Evolutionary conservation across 805 yeast species (phyloP), one percentile per base, ranked within the genome.

Genomic region (Wickerhamomyces bovis): DNA sequence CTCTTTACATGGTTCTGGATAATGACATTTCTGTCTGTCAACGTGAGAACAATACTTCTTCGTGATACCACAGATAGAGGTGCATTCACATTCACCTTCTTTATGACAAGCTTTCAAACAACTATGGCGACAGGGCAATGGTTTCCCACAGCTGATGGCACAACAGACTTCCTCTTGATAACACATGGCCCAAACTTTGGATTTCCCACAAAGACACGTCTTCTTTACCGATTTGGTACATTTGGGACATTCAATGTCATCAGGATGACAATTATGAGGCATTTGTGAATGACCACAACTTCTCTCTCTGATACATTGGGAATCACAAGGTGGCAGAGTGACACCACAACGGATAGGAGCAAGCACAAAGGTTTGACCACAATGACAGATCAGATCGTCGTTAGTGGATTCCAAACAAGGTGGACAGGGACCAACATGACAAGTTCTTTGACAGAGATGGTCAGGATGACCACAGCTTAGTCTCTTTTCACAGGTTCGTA

Each of bases 281-380:
- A 81, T 84, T 19, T 75, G 77, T 9, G 71, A 63, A 62, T 88
- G 96, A 0, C 92, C 95, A 72, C 96, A 88, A 0, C 63, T 53
- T 30, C 70, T 70, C 2, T 55, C 57, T 43, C 87, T 69, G 3
- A 69, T 64, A 63, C 96, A 88, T 51, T 77, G 89, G 49, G 77
- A 73, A 21, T 69, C 71, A 65, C 96, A 88, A 11, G 71, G 72
- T 4, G 84, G 84, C 30, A 85, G 60, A 40, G 65, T 70, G 0
- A 87, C 78, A 13, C 96, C 96, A 67, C 96, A 88, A 53, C 96
- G 69, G 10, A 87, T 88, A 0, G 96, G 96, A 0, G 95, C 96
- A 19, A 73, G 75, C 6, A 88, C 71, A 3, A 85, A 75, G 0
- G 96, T 88, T 52, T 75, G 72, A 3, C 96, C 95, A 69, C 96